Conservation (phyloP, 2,329 filamentous ascomycete genomes). For the Phialocephala sp. region DNA sequence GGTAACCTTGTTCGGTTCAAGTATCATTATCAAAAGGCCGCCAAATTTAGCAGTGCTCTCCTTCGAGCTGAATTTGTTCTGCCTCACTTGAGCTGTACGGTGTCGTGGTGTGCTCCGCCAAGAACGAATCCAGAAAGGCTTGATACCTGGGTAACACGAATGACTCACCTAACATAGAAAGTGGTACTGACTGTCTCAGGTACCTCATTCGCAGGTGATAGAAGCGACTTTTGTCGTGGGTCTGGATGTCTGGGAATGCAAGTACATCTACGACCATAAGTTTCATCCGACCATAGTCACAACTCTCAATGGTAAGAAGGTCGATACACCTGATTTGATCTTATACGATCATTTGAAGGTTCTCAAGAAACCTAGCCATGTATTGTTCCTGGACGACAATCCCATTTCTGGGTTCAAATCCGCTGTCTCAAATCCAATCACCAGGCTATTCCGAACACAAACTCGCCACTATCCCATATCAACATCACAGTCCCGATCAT, state of each 20-base stretch:
- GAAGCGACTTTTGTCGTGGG: slow-evolving; percentile 60
- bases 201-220: slow-evolving; percentile 58
- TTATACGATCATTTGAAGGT: slow-evolving; percentile 51
- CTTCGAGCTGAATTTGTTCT: slow-evolving; percentile 58
- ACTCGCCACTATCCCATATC: slow-evolving; percentile 46
- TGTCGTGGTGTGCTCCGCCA: slow-evolving; percentile 58
- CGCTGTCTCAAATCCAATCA: slow-evolving; percentile 32
- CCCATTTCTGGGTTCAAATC: slow-evolving; percentile 54
- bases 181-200: slow-evolving; percentile 48
- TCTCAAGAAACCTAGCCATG: slow-evolving; percentile 48
- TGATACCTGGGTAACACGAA: slow-evolving; percentile 45
- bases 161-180: slow-evolving; percentile 49
- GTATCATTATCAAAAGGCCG: slow-evolving; percentile 59
- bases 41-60: slow-evolving; percentile 57
- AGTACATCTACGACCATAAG: slow-evolving; percentile 53
- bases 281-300: slow-evolving; percentile 52
- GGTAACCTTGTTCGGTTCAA: slow-evolving; percentile 58
- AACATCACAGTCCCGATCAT: slow-evolving; percentile 49
- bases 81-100: slow-evolving; percentile 56
- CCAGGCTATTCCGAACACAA: slow-evolving; percentile 45
- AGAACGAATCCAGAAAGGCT: slow-evolving; percentile 54
- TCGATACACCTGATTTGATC: slow-evolving; percentile 59
- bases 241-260: slow-evolving; percentile 56
- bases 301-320: slow-evolving; percentile 53
- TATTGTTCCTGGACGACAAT: slow-evolving; percentile 56